phyloP scores from a whole-genome alignment of 208 protist species.

The Herpetomonas samuelpessoai region DNA sequence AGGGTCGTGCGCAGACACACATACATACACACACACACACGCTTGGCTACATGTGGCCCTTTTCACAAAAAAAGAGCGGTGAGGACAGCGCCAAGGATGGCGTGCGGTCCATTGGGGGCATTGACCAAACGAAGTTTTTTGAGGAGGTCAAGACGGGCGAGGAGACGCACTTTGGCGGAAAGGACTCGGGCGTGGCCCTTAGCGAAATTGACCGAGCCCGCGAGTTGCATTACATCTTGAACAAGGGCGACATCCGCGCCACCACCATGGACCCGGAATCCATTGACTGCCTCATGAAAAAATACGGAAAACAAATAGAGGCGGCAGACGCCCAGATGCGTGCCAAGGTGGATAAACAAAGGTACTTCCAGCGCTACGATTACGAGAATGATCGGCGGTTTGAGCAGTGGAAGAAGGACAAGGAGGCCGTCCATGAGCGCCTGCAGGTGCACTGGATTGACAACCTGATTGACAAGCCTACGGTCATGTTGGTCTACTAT shows the following conservation, averaged over 20 bases:
- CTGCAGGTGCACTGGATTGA: conserved; percentile 85
- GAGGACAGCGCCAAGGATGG: not conserved
- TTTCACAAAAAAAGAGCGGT: not conserved
- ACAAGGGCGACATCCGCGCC: not conserved
- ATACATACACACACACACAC: too few species aligned
- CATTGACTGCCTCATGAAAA: conserved; percentile 6
- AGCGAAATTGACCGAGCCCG: conserved; percentile 29
- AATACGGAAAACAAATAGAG: conserved; percentile 13
- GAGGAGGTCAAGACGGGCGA: not conserved
- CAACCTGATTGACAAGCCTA: conserved; percentile 60
- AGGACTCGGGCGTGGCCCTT: not conserved
- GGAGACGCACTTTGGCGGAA: not conserved
- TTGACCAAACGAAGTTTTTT: not conserved
- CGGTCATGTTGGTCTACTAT: conserved; percentile 47
- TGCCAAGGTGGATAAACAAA: conserved; percentile 3
- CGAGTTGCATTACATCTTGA: conserved; percentile 18
- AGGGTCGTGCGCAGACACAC: too few species aligned
- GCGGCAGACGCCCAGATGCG: conserved; percentile 6
- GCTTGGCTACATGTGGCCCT: too few species aligned
- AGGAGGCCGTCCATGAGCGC: conserved; percentile 44
- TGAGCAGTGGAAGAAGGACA: conserved; percentile 69
- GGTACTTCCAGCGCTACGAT: conserved; percentile 47
- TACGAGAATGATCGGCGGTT: conserved; percentile 75
- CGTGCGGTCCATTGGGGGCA: not conserved
- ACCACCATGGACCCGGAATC: conserved; percentile 6